Conservation (phyloP, 2,329 filamentous ascomycete species). For the Fusarium liriodendri region DNA sequence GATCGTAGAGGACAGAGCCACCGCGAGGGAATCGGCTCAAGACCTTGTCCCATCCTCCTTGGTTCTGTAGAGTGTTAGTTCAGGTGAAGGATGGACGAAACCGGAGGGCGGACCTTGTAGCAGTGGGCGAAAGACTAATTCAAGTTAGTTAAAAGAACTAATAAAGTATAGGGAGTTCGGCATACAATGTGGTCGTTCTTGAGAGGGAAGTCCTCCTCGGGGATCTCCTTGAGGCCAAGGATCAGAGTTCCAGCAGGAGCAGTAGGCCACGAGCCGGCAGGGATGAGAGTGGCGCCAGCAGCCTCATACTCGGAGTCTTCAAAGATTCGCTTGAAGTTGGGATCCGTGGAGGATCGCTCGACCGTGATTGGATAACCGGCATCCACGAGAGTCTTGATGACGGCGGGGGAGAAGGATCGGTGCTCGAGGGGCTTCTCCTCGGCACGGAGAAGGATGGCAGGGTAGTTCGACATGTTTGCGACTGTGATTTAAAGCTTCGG, state of each 20-base stretch:
- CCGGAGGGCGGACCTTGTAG: conserved; percentile 64
- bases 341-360: conserved; percentile 61
- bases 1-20: conserved; percentile 71
- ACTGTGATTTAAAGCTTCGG: conserved; percentile 1
- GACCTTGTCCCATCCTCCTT: conserved; percentile 82
- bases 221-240: conserved; percentile 82
- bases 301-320: conserved; percentile 70
- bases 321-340: conserved; percentile 73
- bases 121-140: conserved; percentile 73
- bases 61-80: conserved; percentile 77
- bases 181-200: conserved; percentile 43
- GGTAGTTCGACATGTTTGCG: conserved; percentile 44
- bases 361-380: conserved; percentile 77
- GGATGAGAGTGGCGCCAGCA: conserved; percentile 73
- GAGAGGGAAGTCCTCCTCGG: conserved; percentile 72
- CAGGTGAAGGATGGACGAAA: conserved; percentile 50
- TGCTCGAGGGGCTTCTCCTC: conserved; percentile 66
- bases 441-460: conserved; percentile 63
- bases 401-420: conserved; percentile 53
- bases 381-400: conserved; percentile 67
- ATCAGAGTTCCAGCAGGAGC: conserved; percentile 77
- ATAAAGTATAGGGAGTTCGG: no score
- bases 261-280: conserved; percentile 74
- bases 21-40: conserved; percentile 83
- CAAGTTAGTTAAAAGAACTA: not conserved